Conservation (phyloP, 1,284 basidiomycete genomes). For the Pterula multifida region DNA sequence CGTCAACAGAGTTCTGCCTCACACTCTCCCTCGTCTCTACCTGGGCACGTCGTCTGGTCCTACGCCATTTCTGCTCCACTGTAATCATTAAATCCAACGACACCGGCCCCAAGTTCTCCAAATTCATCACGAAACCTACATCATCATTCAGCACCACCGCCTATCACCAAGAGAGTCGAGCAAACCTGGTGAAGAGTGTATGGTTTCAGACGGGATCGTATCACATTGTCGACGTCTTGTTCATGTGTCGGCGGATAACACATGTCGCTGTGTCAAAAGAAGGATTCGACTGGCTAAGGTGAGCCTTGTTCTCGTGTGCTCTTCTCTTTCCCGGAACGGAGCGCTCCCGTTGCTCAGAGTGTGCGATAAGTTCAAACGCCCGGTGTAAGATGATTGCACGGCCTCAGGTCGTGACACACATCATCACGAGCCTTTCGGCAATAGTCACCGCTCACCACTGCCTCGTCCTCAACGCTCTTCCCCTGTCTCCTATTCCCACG, state of each 20-base stretch:
- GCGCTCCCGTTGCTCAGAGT: too few relatives aligned
- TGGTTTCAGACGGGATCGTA: neutral
- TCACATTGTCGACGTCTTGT: neutral
- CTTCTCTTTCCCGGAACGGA: neutral
- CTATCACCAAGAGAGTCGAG: neutral
- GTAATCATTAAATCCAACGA: conserved; percentile 1
- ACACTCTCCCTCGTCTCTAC: neutral
- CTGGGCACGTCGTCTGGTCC: neutral
- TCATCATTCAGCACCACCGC: neutral
- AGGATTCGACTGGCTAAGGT: neutral
- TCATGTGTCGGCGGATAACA: neutral
- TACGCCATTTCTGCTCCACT: neutral
- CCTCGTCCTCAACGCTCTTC: too few relatives aligned
- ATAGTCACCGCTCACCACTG: neutral
- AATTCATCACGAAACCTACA: neutral
- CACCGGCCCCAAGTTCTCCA: neutral
- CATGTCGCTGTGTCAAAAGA: conserved; percentile 1
- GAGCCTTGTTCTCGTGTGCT: neutral
- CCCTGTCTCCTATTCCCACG: too few relatives aligned
- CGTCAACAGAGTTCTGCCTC: neutral
- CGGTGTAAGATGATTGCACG: too few relatives aligned
- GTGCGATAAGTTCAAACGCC: too few relatives aligned
- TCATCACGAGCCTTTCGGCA: neutral
- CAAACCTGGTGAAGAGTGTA: neutral
- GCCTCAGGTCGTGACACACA: neutral